Conservation (phyloP, 2,329 filamentous ascomycete species). For the Aspergillus arachidicola region DNA sequence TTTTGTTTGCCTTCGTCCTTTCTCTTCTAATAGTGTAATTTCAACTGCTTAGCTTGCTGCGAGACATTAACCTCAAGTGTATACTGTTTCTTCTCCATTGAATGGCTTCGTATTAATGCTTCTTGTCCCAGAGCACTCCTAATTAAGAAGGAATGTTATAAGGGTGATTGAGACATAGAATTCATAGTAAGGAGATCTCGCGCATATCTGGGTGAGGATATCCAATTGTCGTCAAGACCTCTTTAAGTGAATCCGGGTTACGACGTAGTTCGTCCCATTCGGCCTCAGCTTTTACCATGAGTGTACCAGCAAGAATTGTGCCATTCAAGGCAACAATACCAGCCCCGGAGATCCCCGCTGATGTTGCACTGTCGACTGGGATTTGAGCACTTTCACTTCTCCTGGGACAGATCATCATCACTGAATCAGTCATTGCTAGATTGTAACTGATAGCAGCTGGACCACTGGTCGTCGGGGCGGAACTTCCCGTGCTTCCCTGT, state of each 20-base stretch:
- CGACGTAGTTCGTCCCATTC: conserved; percentile 55
- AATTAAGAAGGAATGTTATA: neutral
- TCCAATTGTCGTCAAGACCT: conserved; percentile 47
- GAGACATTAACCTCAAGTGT: neutral
- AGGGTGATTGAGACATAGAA: neutral
- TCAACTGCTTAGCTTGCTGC: neutral
- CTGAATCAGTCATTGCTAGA: conserved; percentile 56
- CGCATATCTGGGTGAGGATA: conserved; percentile 33
- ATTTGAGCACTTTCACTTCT: conserved; percentile 48
- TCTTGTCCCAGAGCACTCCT: neutral
- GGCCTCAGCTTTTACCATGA: conserved; percentile 60
- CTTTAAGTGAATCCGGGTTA: conserved; percentile 45
- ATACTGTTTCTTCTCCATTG: neutral
- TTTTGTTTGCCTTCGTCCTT: neutral
- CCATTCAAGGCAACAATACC: conserved; percentile 58
- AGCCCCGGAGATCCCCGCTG: conserved; percentile 30
- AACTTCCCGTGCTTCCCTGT: conserved; percentile 23
- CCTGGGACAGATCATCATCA: conserved; percentile 58
- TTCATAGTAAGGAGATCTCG: conserved; percentile 22
- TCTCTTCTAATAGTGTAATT: conserved; percentile 1
- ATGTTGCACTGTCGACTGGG: conserved; percentile 39
- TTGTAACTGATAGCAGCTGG: conserved; percentile 59
- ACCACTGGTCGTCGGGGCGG: conserved; percentile 29
- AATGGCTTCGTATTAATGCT: neutral
- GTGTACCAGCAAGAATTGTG: conserved; percentile 58